Base-by-base conservation (phyloP, 495 filamentous ascomycete genomes). In the Penicillium atrosanguineum region DNA sequence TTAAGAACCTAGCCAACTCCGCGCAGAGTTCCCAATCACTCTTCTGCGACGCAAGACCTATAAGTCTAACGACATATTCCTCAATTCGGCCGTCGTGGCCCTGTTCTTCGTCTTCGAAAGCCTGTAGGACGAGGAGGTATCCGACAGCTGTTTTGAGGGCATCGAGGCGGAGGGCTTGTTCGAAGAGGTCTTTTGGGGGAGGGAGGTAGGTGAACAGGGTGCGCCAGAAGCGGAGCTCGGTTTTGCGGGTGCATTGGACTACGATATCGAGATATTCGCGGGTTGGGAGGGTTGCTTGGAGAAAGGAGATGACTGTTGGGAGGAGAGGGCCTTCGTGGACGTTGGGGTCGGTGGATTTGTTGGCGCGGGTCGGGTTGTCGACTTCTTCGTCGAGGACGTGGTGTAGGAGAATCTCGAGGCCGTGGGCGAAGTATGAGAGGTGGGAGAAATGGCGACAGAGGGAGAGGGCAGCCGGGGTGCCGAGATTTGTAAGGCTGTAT, bases 191-290 rank as follows among this genome's bases (percentile, higher is more conserved):
- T 55, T 90, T 86, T 7, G 94, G 90, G 3, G 91, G 87, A 4
- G 95, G 94, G 1, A 97, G 80, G 60, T 95, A 87, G 9, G 85
- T 81, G 67, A 97, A 97, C 3, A 99, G 79, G 1, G 95, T 95
- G 25, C 87, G 86, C 95, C 95, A 99, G 19, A 88, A 95, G 25
- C 92, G 85, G 7, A 96, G 84, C 60, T 99, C 95, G 0, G 95
- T 99, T 71, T 99, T 97, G 19, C 95, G 87, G 0, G 94, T 96
- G 69, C 95, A 99, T 73, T 96, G 93, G 1, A 99, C 91, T 6
- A 99, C 85, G 50, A 96, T 91, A 64, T 97, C 94, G 28, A 97
- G 84, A 53, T 96, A 97, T 12, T 70, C 68, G 11, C 61, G 64
- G 45, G 89, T 77, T 25, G 87, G 86, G 56, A 97, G 95, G 0